phyloP scores from a whole-genome alignment of 495 filamentous ascomycete species.

The Umbilicaria muhlenbergii region DNA sequence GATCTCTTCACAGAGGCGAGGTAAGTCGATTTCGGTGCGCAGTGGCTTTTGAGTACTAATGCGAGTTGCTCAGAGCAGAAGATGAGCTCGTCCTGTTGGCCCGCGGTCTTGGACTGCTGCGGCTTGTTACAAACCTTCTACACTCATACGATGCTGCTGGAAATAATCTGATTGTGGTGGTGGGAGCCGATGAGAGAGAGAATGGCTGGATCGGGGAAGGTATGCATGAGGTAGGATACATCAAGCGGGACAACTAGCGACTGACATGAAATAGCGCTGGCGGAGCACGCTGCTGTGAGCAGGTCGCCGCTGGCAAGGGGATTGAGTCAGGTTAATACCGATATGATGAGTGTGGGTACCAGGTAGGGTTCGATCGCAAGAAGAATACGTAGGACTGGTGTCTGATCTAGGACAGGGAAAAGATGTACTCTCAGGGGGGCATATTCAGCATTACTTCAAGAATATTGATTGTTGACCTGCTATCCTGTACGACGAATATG shows the following conservation, averaged over 20 bases:
- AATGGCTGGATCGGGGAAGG: slow-evolving; percentile 86
- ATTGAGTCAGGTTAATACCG: slow-evolving; percentile 83
- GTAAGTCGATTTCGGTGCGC: not conserved
- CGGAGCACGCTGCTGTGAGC: slow-evolving; percentile 84
- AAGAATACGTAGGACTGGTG: not conserved
- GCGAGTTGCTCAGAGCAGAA: slow-evolving; percentile 65
- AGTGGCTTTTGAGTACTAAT: too few relatives aligned
- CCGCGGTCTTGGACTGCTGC: slow-evolving; percentile 79
- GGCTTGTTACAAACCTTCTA: slow-evolving; percentile 80
- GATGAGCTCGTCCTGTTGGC: slow-evolving; percentile 90
- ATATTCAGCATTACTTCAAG: slow-evolving; percentile 94
- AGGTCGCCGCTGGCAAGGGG: slow-evolving; percentile 62
- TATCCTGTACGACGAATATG: slow-evolving; percentile 40
- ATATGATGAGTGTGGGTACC: slow-evolving; percentile 70
- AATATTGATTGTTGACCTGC: slow-evolving; percentile 82
- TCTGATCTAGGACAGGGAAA: slow-evolving; percentile 37
- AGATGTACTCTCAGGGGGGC: slow-evolving; percentile 76
- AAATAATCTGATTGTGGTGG: slow-evolving; percentile 75
- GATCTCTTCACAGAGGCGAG: slow-evolving; percentile 10
- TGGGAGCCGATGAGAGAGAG: slow-evolving; percentile 85
- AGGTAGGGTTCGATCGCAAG: slow-evolving; percentile 23
- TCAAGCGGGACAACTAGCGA: not conserved
- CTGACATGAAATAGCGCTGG: slow-evolving; percentile 41
- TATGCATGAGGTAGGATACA: slow-evolving; percentile 12
- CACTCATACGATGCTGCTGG: slow-evolving; percentile 95